Evolutionary conservation across 2,329 filamentous ascomycete genomes (phyloP).

Genomic region (Shiraia sp.): DNA sequence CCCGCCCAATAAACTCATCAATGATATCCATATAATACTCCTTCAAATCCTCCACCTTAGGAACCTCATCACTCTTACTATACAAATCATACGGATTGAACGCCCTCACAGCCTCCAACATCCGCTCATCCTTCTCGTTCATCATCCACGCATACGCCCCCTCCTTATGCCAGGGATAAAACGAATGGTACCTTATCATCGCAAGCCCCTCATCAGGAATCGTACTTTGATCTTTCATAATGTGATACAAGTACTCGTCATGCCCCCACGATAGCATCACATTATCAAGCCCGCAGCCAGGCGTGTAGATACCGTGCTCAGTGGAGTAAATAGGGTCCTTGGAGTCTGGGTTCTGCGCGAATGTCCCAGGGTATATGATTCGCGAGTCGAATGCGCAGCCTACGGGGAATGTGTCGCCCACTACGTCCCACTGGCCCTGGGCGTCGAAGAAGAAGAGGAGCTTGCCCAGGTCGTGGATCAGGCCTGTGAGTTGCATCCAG

Average conservation of each 20-base stretch:
- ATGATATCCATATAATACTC: conserved; percentile 76
- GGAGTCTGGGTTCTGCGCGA: conserved; percentile 75
- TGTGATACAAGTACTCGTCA: conserved; percentile 85
- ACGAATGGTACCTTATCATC: conserved; percentile 92
- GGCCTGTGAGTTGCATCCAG: conserved; percentile 79
- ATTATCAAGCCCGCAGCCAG: conserved; percentile 81
- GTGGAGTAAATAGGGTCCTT: conserved; percentile 73
- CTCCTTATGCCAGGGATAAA: conserved; percentile 88
- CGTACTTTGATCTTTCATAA: conserved; percentile 79
- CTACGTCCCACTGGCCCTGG: conserved; percentile 91
- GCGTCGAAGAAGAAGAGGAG: conserved; percentile 80
- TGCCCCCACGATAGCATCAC: conserved; percentile 91
- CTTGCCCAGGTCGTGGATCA: conserved; percentile 81
- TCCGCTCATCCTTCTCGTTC: conserved; percentile 77
- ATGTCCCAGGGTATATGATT: conserved; percentile 82
- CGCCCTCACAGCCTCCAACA: conserved; percentile 78
- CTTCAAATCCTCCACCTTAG: conserved; percentile 77
- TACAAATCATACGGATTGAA: conserved; percentile 94
- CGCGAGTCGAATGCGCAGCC: conserved; percentile 73
- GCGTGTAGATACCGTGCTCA: conserved; percentile 77
- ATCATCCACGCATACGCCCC: conserved; percentile 82
- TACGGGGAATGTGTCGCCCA: conserved; percentile 82
- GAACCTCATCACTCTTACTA: conserved; percentile 85
- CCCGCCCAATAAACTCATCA: conserved; percentile 70
- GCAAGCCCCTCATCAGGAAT: conserved; percentile 82